These are phyloP conservation scores for Colletotrichum salicis DNA, from an alignment of 2,329 filamentous ascomycete genomes.

Conservation along the genomic window DNA sequence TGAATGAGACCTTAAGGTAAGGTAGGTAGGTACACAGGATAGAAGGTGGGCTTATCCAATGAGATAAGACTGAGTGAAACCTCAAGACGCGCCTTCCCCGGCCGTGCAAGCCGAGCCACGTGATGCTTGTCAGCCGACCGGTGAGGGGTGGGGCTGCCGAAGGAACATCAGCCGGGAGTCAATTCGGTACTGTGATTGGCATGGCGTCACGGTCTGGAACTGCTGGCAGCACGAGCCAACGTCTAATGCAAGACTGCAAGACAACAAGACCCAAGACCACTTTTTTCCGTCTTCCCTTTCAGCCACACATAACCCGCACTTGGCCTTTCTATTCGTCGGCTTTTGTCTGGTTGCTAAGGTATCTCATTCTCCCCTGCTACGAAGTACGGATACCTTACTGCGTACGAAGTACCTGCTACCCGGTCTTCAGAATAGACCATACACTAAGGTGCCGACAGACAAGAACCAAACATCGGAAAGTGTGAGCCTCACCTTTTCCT, in stretches of 20 bases:
- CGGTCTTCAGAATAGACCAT: not conserved
- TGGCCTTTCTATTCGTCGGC: conserved; percentile 7
- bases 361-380: not conserved
- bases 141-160: conserved; percentile 1
- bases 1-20: not conserved
- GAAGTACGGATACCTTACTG: not conserved
- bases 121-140: conserved; percentile 10
- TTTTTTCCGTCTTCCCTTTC: conserved; percentile 10
- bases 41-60: not conserved
- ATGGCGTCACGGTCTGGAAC: conserved; percentile 9
- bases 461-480: conserved; percentile 25
- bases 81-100: not conserved
- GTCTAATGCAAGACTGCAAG: conserved; percentile 26
- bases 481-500: conserved; percentile 20
- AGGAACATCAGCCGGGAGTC: conserved; percentile 18
- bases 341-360: conserved; percentile 7
- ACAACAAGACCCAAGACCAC: conserved; percentile 15
- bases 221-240: conserved; percentile 29
- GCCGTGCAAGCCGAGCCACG: conserved; percentile 22
- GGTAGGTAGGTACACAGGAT: no score
- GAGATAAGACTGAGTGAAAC: not conserved
- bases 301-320: conserved; percentile 20
- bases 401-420: no score
- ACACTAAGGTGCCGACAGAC: conserved; percentile 13
- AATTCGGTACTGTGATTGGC: conserved; percentile 30